Conservation (phyloP, 306 rosid species). For the Malus fusca region DNA sequence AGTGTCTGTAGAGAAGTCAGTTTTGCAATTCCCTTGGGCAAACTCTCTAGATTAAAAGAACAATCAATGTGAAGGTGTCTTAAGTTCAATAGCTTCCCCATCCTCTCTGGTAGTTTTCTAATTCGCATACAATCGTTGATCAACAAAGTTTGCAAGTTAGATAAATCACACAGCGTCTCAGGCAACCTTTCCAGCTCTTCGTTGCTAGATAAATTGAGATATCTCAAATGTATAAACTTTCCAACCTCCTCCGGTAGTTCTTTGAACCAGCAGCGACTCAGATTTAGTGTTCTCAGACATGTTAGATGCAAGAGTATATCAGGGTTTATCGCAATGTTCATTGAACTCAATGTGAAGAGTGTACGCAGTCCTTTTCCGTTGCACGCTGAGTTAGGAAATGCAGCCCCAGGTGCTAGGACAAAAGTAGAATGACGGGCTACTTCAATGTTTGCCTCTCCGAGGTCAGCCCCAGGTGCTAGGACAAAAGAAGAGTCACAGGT, state of each 20-base stretch:
- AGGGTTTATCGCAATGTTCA: neutral
- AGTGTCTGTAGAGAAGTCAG: slow-evolving; percentile 2
- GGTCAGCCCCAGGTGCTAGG: neutral
- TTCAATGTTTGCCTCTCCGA: neutral
- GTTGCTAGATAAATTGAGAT: neutral
- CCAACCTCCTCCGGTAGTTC: neutral
- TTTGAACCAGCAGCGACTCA: neutral
- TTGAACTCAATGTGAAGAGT: neutral
- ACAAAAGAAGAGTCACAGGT: neutral
- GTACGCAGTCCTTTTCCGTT: neutral
- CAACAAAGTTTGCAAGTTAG: slow-evolving; percentile 1
- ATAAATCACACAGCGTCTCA: neutral
- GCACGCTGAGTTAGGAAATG: neutral
- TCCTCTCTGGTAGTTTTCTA: neutral
- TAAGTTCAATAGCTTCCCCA: slow-evolving; percentile 7
- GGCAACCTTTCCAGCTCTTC: neutral
- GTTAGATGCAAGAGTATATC: neutral
- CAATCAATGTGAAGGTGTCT: neutral
- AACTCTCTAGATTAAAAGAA: neutral
- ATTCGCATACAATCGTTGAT: neutral
- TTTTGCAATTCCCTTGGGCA: slow-evolving; percentile 7
- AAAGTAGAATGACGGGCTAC: slow-evolving; percentile 1
- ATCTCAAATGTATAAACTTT: slow-evolving; percentile 10
- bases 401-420: too few relatives aligned
- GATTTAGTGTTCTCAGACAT: neutral